Base-by-base conservation (phyloP, 2,329 filamentous ascomycete species). In the Trichoderma sp. region DNA sequence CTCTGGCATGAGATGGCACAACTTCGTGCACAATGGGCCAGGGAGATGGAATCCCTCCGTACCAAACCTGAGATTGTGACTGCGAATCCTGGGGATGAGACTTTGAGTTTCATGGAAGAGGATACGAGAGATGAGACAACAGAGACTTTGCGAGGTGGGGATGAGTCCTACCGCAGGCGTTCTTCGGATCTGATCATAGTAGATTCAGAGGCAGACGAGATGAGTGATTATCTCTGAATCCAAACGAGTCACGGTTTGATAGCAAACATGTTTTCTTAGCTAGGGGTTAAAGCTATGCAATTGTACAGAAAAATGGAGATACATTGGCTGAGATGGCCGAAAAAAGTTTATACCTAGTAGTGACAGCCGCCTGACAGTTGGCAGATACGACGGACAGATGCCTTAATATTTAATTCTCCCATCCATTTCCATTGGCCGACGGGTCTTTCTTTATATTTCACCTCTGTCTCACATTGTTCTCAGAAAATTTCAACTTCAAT, bases 1-100 rank as follows among this genome's bases (percentile, higher is more conserved):
- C 73, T 76, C 73, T 75, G 72, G 73, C 71, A 75, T 72, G 62
- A 39, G 65, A 76, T 75, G 76, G 72, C 72, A 67, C 72, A 73
- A 47, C 4, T 11, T 36, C n/a, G 43, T 57, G 30, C 4, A 18
- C 4, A 66, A 71, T 56, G 58, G 28, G 69, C 58, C 30, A 43
- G 65, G 73, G 66, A 72, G 73, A 73, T 60, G 57, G 4, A 21
- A 34, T 60, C 57, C 21, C 57, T 34, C 6, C 28, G 30, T 60
- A 21, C 32, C 57, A 60, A 60, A n/a, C 18, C n/a, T 24, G 26
- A 39, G 30, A 24, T 28, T 36, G 14, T 62, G 28, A 24, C 18
- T 36, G 9, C 53, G 28, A 12, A 53, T 4, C 12, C 8, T 21
- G 57, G 62, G 30, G 21, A 30, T 18, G 14, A 34, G 61, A 64